Conservation (phyloP, 768 basidiomycete genomes). For the Mycena kentingensis region DNA sequence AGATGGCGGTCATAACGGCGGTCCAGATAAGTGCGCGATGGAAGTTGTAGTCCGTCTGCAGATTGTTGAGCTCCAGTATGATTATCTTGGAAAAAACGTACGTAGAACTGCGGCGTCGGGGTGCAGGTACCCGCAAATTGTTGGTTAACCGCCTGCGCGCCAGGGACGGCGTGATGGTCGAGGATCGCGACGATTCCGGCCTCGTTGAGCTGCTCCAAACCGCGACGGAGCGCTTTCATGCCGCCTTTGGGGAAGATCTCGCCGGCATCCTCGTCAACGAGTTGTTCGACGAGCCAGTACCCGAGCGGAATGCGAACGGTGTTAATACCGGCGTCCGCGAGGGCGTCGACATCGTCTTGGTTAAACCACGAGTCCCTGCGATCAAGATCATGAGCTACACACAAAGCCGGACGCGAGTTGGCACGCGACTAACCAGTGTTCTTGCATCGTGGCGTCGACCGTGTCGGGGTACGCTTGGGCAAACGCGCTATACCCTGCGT, state of each 20-base stretch:
- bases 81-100: conserved; percentile 34
- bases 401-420: background rate
- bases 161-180: conserved; percentile 62
- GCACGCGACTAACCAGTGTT: conserved; percentile 54
- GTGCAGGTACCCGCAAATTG: conserved; percentile 78
- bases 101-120: conserved; percentile 70
- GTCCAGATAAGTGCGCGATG: conserved; percentile 81
- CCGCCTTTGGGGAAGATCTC: conserved; percentile 76
- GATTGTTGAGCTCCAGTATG: background rate
- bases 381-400: conserved; percentile 41
- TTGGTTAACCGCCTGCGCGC: conserved; percentile 62
- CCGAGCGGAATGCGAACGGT: conserved; percentile 83
- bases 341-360: conserved; percentile 54
- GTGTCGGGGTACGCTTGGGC: conserved; percentile 59
- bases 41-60: conserved; percentile 69
- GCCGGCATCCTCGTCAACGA: conserved; percentile 55
- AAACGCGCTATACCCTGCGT: conserved; percentile 46
- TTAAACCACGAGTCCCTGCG: conserved; percentile 60
- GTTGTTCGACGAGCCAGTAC: conserved; percentile 77
- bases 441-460: conserved; percentile 57
- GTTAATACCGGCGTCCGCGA: conserved; percentile 62
- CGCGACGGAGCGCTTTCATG: conserved; percentile 59
- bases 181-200: conserved; percentile 71
- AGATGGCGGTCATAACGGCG: conserved; percentile 71
- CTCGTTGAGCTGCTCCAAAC: conserved; percentile 56